Conservation (phyloP, 208 protist genomes). For the Crithidia thermophila region DNA sequence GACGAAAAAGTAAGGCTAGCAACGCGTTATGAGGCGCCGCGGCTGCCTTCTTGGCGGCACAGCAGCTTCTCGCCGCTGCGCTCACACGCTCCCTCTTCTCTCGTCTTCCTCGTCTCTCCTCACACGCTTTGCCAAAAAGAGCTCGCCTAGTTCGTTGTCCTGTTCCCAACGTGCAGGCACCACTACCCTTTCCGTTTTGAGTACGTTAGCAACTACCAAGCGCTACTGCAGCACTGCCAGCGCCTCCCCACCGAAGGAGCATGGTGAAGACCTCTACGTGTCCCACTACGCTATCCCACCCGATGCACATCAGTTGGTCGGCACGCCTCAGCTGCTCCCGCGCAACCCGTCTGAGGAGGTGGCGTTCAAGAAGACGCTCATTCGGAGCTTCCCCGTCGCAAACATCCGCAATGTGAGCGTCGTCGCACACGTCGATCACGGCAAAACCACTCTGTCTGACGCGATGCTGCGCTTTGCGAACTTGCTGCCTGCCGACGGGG, state of each 20-base stretch:
- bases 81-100: too few relatives aligned
- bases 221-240: background rate
- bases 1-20: too few relatives aligned
- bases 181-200: too few relatives aligned
- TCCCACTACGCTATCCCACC: conserved; percentile 38
- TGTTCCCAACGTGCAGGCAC: too few relatives aligned
- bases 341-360: conserved; percentile 36
- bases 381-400: conserved; percentile 53
- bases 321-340: conserved; percentile 37
- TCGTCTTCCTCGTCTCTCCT: too few relatives aligned
- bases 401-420: conserved; percentile 92
- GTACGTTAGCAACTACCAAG: too few relatives aligned
- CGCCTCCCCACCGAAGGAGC: background rate
- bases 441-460: conserved; percentile 94
- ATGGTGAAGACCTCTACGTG: conserved; percentile 28
- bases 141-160: too few relatives aligned
- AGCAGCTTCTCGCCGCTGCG: too few relatives aligned
- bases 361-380: conserved; percentile 41
- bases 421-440: conserved; percentile 94
- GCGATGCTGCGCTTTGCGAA: conserved; percentile 83
- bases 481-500: conserved; percentile 66
- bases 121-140: too few relatives aligned
- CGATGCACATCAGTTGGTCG: conserved; percentile 33
- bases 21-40: too few relatives aligned
- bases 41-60: too few relatives aligned